These are phyloP conservation scores for Colletotrichum australisinense DNA, from an alignment of 2,329 filamentous ascomycete genomes.

Conservation along the genomic window DNA sequence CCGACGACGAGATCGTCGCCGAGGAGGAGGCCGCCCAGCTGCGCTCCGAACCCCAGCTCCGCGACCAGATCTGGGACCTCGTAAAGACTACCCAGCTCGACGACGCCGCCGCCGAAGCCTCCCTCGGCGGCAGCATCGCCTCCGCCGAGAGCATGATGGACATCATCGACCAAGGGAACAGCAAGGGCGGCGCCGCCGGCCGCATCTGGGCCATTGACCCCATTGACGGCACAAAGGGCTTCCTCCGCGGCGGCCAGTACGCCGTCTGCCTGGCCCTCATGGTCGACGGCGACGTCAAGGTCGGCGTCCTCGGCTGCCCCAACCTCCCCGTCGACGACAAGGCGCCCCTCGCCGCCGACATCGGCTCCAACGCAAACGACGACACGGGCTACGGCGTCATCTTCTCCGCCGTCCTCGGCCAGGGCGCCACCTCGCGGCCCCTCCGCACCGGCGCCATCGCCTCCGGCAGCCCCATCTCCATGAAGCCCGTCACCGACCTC, in stretches of 20 bases:
- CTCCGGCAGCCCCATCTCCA: conserved; percentile 71
- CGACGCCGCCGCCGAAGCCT: conserved; percentile 71
- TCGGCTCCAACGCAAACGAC: conserved; percentile 80
- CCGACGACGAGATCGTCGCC: conserved; percentile 88
- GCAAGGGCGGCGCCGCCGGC: conserved; percentile 77
- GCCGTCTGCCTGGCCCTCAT: conserved; percentile 93
- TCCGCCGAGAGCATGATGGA: conserved; percentile 75
- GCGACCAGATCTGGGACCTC: conserved; percentile 81
- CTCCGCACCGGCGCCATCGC: conserved; percentile 68
- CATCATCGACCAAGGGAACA: conserved; percentile 75
- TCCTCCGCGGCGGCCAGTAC: conserved; percentile 95
- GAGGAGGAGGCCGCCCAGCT: conserved; percentile 92
- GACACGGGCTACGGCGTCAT: conserved; percentile 84
- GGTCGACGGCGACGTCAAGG: conserved; percentile 92
- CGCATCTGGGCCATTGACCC: conserved; percentile 97
- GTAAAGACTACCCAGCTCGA: conserved; percentile 79
- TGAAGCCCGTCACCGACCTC: conserved; percentile 82
- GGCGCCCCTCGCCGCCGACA: conserved; percentile 75
- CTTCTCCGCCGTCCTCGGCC: conserved; percentile 83
- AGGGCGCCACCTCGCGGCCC: conserved; percentile 84
- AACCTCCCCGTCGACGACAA: conserved; percentile 92
- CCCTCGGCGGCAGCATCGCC: conserved; percentile 77
- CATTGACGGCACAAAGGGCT: conserved; percentile 98
- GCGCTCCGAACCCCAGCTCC: conserved; percentile 75
- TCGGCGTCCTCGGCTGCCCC: conserved; percentile 94